Evolutionary conservation across 176 grass and related monocot genomes (phyloP).

Genomic region (Bothriochloa decipiens): DNA sequence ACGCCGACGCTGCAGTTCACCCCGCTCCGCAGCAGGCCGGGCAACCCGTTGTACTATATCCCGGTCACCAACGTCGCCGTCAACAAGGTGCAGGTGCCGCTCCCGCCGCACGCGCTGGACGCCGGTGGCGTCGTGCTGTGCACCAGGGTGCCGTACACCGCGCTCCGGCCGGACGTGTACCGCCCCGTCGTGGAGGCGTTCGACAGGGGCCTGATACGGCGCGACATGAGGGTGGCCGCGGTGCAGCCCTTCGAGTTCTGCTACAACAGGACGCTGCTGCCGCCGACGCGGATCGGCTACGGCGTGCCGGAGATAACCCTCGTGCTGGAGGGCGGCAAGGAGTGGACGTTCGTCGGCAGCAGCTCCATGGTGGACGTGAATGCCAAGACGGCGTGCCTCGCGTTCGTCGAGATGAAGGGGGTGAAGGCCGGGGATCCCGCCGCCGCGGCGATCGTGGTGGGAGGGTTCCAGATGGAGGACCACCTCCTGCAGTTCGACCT

Average conservation of each 20-base stretch:
- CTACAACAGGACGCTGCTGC: slow-evolving; percentile 20
- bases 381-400: slow-evolving; percentile 17
- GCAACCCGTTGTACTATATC: slow-evolving; percentile 34
- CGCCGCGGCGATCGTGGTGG: slow-evolving; percentile 46
- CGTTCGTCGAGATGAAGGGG: slow-evolving; percentile 28
- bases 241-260: slow-evolving; percentile 38
- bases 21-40: background rate
- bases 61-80: slow-evolving; percentile 1
- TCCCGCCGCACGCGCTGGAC: slow-evolving; percentile 1
- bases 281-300: slow-evolving; percentile 22
- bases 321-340: slow-evolving; percentile 16
- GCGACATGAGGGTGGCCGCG: background rate
- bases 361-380: slow-evolving; percentile 34
- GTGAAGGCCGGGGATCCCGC: background rate
- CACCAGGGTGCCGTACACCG: slow-evolving; percentile 39
- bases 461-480: slow-evolving; percentile 61
- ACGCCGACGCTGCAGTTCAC: slow-evolving; percentile 29
- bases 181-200: slow-evolving; percentile 43
- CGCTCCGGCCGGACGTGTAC: slow-evolving; percentile 54
- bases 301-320: slow-evolving; percentile 20
- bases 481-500: slow-evolving; percentile 57
- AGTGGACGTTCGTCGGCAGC: slow-evolving; percentile 31
- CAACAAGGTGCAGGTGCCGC: background rate
- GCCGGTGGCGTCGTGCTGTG: slow-evolving; percentile 44
- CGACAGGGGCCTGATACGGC: background rate